Percentiles rank a stretch among this genome's conserved stretches.
phyloP scores from a whole-genome alignment of 192 early-diverging fungal species.

The Thamnidium elegans region DNA sequence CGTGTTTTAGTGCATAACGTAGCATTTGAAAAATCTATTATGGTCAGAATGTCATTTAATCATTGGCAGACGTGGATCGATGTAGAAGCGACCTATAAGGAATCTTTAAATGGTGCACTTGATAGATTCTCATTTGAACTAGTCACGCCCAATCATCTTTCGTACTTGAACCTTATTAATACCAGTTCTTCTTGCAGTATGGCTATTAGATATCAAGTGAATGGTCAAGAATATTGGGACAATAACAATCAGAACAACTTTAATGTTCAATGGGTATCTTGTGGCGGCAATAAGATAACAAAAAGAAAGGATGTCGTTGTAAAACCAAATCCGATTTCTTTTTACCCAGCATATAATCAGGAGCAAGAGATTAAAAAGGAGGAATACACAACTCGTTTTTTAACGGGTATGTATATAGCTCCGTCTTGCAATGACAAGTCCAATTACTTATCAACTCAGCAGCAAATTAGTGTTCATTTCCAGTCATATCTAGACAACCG shows the following conservation, averaged over 20 bases:
- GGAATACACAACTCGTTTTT: too few relatives aligned
- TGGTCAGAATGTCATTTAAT: constrained; percentile 74
- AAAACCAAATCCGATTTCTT: neutral
- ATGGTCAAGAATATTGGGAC: constrained; percentile 79
- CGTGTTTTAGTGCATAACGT: constrained; percentile 79
- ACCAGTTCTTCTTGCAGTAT: constrained; percentile 21
- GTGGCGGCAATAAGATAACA: neutral
- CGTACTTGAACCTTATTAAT: constrained; percentile 41
- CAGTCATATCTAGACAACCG: too few relatives aligned
- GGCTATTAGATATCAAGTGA: constrained; percentile 68
- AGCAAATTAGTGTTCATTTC: too few relatives aligned
- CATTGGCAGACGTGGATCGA: constrained; percentile 72
- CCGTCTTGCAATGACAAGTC: too few relatives aligned
- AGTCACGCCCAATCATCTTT: constrained; percentile 31
- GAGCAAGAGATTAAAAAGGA: too few relatives aligned
- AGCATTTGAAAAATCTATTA: constrained; percentile 76
- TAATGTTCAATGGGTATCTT: neutral
- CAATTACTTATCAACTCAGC: too few relatives aligned
- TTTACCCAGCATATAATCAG: too few relatives aligned
- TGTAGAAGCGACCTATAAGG: constrained; percentile 54
- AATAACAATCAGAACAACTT: constrained; percentile 83
- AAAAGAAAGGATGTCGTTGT: neutral
- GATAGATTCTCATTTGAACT: constrained; percentile 38
- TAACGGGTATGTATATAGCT: too few relatives aligned
- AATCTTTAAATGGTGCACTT: constrained; percentile 51